phyloP scores from a whole-genome alignment of 495 filamentous ascomycete species.

The Diplogelasinospora grovesii region DNA sequence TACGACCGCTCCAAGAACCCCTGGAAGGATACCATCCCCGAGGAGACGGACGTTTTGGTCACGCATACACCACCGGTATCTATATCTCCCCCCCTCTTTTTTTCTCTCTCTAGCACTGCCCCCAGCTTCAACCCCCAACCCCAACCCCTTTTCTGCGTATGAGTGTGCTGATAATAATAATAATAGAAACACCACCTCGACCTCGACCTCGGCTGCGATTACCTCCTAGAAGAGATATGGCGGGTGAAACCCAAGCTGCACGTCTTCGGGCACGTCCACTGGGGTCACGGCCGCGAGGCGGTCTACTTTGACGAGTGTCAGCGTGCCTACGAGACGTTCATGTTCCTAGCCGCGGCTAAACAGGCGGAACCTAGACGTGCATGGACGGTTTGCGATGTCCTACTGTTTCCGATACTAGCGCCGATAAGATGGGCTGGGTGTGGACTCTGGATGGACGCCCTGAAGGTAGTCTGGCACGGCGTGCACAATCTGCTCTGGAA shows the following conservation, averaged over 20 bases:
- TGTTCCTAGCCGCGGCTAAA: too few species aligned
- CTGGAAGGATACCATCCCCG: slow-evolving; percentile 54
- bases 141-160: too few species aligned
- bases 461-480: slow-evolving; percentile 56
- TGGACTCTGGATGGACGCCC: slow-evolving; percentile 54
- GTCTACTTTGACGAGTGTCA: slow-evolving; percentile 78
- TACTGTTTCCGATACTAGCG: neutral
- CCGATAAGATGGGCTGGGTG: too few species aligned
- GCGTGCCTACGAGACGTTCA: slow-evolving; percentile 59
- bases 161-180: neutral
- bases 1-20: slow-evolving; percentile 34
- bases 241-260: slow-evolving; percentile 71
- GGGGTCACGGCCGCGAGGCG: slow-evolving; percentile 54
- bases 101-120: neutral
- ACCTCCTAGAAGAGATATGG: slow-evolving; percentile 71
- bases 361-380: neutral
- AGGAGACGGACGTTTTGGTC: slow-evolving; percentile 71
- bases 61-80: slow-evolving; percentile 64
- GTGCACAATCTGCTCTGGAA: slow-evolving; percentile 63
- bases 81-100: too few species aligned
- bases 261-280: slow-evolving; percentile 87
- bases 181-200: slow-evolving; percentile 66
- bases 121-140: neutral
- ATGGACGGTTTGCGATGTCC: neutral
- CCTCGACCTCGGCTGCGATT: slow-evolving; percentile 66